A percentile compares a stretch with the other conserved stretches of the same genome.
These are phyloP conservation scores for Xylariaceae sp. DNA, from an alignment of 2,329 filamentous ascomycete species.

Conservation along the genomic window DNA sequence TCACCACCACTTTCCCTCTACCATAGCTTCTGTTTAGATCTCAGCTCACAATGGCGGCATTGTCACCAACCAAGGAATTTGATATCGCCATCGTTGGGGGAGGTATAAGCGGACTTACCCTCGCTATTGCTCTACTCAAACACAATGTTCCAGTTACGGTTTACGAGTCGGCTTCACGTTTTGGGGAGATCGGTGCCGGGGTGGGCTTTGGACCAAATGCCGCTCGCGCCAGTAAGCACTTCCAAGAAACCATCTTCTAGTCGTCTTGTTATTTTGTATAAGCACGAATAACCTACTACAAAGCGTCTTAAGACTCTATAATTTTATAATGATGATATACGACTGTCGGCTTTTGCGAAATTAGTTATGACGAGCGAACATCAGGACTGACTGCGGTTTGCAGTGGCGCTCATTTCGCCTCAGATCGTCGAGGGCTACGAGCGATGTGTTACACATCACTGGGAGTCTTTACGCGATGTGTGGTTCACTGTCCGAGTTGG, in stretches of 20 bases:
- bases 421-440: slow-evolving; percentile 33
- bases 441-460: slow-evolving; percentile 34
- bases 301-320: no score
- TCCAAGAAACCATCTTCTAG: background rate
- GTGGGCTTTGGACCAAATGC: slow-evolving; percentile 42
- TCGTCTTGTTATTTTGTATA: background rate
- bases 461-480: slow-evolving; percentile 19
- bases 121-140: slow-evolving; percentile 38
- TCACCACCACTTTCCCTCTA: no score
- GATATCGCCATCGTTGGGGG: slow-evolving; percentile 44
- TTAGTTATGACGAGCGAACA: background rate
- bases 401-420: slow-evolving; percentile 33
- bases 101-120: slow-evolving; percentile 44
- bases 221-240: slow-evolving; percentile 27
- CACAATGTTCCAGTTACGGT: slow-evolving; percentile 38
- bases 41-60: background rate
- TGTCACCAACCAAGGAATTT: slow-evolving; percentile 26
- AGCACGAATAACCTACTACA: no score
- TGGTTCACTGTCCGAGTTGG: slow-evolving; percentile 34
- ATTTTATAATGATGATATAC: no score
- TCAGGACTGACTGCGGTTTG: background rate
- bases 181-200: slow-evolving; percentile 44
- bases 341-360: no score
- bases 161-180: slow-evolving; percentile 40
- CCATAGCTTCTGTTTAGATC: no score